Base-by-base conservation (phyloP, 129 eudicot species). In the Heracleum sosnowskyi region DNA sequence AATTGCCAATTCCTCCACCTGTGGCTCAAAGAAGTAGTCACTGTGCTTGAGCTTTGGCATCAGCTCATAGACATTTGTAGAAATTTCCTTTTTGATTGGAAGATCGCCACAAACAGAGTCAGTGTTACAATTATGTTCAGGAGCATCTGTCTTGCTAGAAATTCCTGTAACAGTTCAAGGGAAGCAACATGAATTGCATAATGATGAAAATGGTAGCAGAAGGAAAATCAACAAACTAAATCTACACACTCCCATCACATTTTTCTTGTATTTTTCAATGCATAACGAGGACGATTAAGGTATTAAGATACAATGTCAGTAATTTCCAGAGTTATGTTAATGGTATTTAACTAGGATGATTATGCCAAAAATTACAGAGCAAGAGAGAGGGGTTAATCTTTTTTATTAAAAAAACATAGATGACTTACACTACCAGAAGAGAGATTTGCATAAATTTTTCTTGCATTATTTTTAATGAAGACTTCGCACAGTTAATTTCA, bases 1-100 rank as follows among this genome's bases (percentile, higher is more conserved):
- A 26, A 82, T 77, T 69, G 82, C 89, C 51, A 92, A 42, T 79
- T 90, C 93, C n/a, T 86, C 74, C 55, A 90, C 76, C 74, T 73
- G 81, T 22, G 98, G 98, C 68, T 84, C 78, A 4, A 89, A 88
- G 84, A 86, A 93, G 87, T 93, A 89, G 74, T 83, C 94, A 22
- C 88, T 79, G 76, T 72, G 82, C 68, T 69, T 81, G 68, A 93
- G 89, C 80, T 84, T 89, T 45, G 94, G 87, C 78, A 88, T 84
- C 55, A 83, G 17, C 26, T 60, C 75, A 76, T 44, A 66, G 29
- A 84, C 63, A 46, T 85, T 86, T 60, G 33, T n/a, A n/a, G 34
- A n/a, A 34, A 68, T 76, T 7, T 24, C 76, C 49, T 79, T 83
- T 35, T 72, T 37, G 76, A 64, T 36, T 16, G 73, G 78, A 82